These are phyloP conservation scores for Fusarium domesticum DNA, from an alignment of 2,329 filamentous ascomycete species.

Conservation along the genomic window DNA sequence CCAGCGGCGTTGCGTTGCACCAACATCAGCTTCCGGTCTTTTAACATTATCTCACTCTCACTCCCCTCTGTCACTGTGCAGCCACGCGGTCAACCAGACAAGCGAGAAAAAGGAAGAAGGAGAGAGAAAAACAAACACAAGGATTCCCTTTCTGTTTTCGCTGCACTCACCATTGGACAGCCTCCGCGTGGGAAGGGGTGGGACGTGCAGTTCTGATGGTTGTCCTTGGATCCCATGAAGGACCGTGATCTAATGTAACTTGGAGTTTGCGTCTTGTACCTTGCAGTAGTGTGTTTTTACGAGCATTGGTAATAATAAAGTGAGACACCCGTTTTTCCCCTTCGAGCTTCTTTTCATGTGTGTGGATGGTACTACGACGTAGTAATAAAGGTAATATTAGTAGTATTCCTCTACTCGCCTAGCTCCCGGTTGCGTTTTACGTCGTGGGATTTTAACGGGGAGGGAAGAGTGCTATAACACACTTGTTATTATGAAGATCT, in stretches of 20 bases:
- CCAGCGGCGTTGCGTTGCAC: slow-evolving; percentile 22
- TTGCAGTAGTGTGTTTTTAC: background rate
- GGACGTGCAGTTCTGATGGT: slow-evolving; percentile 8
- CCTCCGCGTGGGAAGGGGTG: background rate
- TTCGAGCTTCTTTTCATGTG: background rate
- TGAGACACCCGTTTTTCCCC: background rate
- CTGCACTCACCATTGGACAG: background rate
- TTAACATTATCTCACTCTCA: slow-evolving; percentile 1
- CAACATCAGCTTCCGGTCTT: slow-evolving; percentile 31
- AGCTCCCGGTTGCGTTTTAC: too few relatives aligned
- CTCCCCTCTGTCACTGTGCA: background rate
- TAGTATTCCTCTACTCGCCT: too few relatives aligned
- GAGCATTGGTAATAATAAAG: background rate
- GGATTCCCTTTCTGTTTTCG: background rate
- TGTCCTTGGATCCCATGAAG: slow-evolving; percentile 15
- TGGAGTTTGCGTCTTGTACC: background rate
- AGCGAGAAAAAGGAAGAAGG: background rate
- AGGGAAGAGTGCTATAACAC: background rate
- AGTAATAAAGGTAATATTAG: too few relatives aligned
- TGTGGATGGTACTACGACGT: too few relatives aligned
- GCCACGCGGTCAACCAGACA: background rate
- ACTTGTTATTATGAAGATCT: background rate
- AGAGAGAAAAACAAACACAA: background rate
- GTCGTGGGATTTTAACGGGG: too few relatives aligned
- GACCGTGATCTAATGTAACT: slow-evolving; percentile 21